Conservation (phyloP, 2,329 filamentous ascomycete species). For the Dothideomycetes sp. region DNA sequence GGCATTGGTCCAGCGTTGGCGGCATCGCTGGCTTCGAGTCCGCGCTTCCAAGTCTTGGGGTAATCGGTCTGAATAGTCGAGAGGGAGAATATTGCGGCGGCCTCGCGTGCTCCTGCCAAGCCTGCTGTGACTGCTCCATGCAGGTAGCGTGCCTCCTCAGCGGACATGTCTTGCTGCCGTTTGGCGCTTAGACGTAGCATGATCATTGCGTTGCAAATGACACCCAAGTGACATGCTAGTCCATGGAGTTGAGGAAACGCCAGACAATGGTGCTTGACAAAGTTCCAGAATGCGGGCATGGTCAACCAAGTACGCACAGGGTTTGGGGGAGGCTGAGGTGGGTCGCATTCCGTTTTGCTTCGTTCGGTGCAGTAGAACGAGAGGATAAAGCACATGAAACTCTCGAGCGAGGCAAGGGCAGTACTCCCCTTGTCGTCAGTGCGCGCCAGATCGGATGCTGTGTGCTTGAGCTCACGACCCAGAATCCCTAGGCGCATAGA, state of each 20-base stretch:
- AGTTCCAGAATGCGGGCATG: constrained; percentile 21
- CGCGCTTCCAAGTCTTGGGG: constrained; percentile 30
- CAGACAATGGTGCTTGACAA: constrained; percentile 21
- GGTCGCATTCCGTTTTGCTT: constrained; percentile 18
- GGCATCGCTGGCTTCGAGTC: constrained; percentile 20
- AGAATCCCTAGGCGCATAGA: constrained; percentile 33
- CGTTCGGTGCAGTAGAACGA: constrained; percentile 27
- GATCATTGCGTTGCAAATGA: constrained; percentile 32
- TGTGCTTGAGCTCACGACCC: constrained; percentile 39
- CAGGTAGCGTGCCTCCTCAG: constrained; percentile 15
- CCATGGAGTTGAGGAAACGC: constrained; percentile 30
- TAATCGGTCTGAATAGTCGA: constrained; percentile 30
- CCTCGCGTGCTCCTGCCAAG: constrained; percentile 4
- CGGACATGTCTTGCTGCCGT: constrained; percentile 6
- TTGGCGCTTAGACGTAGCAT: constrained; percentile 18
- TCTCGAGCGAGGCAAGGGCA: constrained; percentile 37
- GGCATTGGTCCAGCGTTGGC: constrained; percentile 19
- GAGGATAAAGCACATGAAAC: constrained; percentile 32
- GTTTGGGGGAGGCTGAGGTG: constrained; percentile 17
- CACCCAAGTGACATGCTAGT: constrained; percentile 32
- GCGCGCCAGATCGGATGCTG: constrained; percentile 23
- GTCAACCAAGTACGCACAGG: constrained; percentile 20
- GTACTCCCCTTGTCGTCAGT: constrained; percentile 11
- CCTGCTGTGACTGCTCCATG: constrained; percentile 16
- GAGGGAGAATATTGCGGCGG: constrained; percentile 21